Percentiles rank a stretch among this genome's conserved stretches.
These are phyloP conservation scores for Prototheca stagnorum DNA, from an alignment of 163 green algal genomes.

Conservation along the genomic window DNA sequence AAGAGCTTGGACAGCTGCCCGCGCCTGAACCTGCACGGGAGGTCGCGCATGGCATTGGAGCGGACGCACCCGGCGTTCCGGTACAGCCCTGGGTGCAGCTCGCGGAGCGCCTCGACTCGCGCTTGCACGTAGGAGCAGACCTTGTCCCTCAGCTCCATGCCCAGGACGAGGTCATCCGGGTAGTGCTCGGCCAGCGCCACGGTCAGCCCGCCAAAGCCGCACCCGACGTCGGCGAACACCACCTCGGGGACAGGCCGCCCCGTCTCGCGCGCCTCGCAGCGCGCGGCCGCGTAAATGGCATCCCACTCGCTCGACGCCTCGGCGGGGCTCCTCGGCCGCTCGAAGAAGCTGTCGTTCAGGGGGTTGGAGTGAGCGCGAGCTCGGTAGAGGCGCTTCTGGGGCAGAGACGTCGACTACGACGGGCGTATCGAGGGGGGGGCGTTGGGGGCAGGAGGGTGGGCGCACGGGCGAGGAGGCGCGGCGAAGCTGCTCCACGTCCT, in stretches of 20 bases:
- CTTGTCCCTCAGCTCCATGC: conserved; percentile 93
- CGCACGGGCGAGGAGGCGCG: too few relatives aligned
- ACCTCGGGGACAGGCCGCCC: conserved; percentile 35
- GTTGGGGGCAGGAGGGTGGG: too few relatives aligned
- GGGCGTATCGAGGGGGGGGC: too few relatives aligned
- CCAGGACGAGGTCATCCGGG: conserved; percentile 80
- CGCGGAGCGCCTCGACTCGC: conserved; percentile 37
- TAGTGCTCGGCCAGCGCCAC: conserved; percentile 68
- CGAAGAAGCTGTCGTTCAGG: conserved; percentile 64
- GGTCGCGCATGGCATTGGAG: conserved; percentile 88
- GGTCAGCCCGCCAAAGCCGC: conserved; percentile 89
- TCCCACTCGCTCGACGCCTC: conserved; percentile 30
- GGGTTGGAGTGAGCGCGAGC: conserved; percentile 90
- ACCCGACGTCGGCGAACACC: conserved; percentile 86
- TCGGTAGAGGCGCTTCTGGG: conserved; percentile 74
- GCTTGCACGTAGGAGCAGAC: conserved; percentile 63
- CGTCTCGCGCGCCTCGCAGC: conserved; percentile 18
- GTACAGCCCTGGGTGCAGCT: conserved; percentile 51
- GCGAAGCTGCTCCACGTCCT: too few relatives aligned
- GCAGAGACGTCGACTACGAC: too few relatives aligned
- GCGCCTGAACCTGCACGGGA: conserved; percentile 87
- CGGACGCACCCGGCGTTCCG: conserved; percentile 40
- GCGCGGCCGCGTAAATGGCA: conserved; percentile 9
- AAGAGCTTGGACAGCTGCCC: conserved; percentile 91
- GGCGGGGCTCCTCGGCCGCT: conserved; percentile 42